These are phyloP conservation scores for Trichoderma citrinoviride DNA, from an alignment of 2,329 filamentous ascomycete genomes.

Conservation along the genomic window DNA sequence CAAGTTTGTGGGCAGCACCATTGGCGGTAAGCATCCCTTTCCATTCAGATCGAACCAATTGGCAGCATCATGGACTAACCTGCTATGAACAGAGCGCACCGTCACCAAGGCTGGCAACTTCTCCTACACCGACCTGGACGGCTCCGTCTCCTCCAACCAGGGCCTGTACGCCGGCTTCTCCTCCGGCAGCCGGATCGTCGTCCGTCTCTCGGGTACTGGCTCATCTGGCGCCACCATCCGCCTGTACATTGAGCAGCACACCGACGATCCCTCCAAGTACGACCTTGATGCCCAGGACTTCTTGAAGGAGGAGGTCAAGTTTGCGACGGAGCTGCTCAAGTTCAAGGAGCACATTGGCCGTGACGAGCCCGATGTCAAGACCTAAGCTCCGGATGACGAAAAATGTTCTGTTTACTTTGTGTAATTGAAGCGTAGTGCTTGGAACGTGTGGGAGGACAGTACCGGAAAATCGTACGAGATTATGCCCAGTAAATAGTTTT, in stretches of 20 bases:
- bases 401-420: background rate
- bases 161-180: constrained; percentile 93
- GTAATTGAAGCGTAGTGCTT: constrained; percentile 4
- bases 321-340: constrained; percentile 82
- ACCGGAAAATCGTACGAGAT: background rate
- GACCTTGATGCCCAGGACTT: constrained; percentile 86
- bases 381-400: constrained; percentile 48
- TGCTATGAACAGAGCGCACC: constrained; percentile 58
- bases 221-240: constrained; percentile 95
- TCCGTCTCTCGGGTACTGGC: constrained; percentile 91
- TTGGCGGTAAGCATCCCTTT: constrained; percentile 56
- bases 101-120: constrained; percentile 92
- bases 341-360: constrained; percentile 92
- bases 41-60: background rate
- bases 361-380: constrained; percentile 95
- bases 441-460: background rate
- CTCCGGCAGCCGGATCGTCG: constrained; percentile 90
- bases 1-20: constrained; percentile 75
- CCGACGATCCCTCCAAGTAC: constrained; percentile 74
- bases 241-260: constrained; percentile 96
- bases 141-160: constrained; percentile 92
- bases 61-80: constrained; percentile 24
- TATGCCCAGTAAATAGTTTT: constrained; percentile 13
- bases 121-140: constrained; percentile 97
- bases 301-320: constrained; percentile 82